A percentile compares a stretch with the other conserved stretches of the same genome.
Conservation (phyloP, 495 filamentous ascomycete genomes). For the Endocarpon pusillum region DNA sequence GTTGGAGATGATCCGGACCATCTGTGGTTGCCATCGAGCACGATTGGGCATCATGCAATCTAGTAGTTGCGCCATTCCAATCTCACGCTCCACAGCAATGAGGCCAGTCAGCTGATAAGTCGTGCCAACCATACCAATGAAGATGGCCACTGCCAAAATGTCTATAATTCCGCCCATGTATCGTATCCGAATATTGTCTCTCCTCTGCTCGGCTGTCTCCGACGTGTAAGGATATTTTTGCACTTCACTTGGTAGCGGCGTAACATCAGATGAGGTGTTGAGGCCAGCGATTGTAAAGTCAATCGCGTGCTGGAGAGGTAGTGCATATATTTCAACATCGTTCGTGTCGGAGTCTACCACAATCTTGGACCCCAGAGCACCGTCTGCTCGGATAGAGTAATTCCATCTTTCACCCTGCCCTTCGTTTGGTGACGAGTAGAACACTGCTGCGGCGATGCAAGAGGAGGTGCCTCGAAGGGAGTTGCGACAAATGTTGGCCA, state of each 20-base stretch:
- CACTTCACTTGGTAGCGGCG: slow-evolving; percentile 24
- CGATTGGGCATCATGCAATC: slow-evolving; percentile 67
- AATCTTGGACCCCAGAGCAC: slow-evolving; percentile 40
- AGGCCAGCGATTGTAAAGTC: slow-evolving; percentile 49
- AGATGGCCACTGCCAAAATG: slow-evolving; percentile 49
- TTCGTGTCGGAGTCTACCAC: slow-evolving; percentile 40
- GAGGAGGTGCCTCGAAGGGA: slow-evolving; percentile 49
- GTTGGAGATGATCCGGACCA: slow-evolving; percentile 45
- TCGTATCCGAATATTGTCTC: slow-evolving; percentile 37
- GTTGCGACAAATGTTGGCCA: slow-evolving; percentile 45
- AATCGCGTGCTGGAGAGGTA: slow-evolving; percentile 63
- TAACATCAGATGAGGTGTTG: slow-evolving; percentile 22
- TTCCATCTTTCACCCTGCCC: slow-evolving; percentile 56
- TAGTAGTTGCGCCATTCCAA: slow-evolving; percentile 61
- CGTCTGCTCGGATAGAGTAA: slow-evolving; percentile 64
- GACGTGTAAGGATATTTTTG: slow-evolving; percentile 49
- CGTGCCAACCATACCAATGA: slow-evolving; percentile 50
- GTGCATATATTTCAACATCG: slow-evolving; percentile 52
- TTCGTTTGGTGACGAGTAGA: slow-evolving; percentile 53
- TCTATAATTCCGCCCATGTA: slow-evolving; percentile 56
- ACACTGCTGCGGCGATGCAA: slow-evolving; percentile 63
- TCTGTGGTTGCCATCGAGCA: slow-evolving; percentile 47
- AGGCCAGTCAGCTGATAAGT: slow-evolving; percentile 63
- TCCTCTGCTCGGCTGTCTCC: slow-evolving; percentile 43
- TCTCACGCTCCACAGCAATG: slow-evolving; percentile 60